Evolutionary conservation across 805 yeast genomes (phyloP).

Genomic region (Saccharomycopsis microspora): DNA sequence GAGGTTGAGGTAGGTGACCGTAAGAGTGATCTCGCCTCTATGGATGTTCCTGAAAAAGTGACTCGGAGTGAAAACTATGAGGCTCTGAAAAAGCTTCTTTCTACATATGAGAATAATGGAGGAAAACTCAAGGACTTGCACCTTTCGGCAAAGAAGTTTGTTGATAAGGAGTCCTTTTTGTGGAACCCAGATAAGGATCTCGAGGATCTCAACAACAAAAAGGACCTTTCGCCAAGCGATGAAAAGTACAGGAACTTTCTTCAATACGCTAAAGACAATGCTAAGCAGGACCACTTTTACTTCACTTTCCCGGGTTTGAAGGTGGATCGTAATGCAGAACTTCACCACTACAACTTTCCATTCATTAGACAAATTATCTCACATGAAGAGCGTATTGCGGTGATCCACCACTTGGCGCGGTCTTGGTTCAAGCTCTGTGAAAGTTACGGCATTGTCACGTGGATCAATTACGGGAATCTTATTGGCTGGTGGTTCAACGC

Average conservation of each 20-base stretch:
- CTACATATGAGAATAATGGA: slow-evolving; percentile 9
- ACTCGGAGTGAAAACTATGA: slow-evolving; percentile 10
- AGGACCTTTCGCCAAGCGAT: slow-evolving; percentile 18
- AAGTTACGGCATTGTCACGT: slow-evolving; percentile 34
- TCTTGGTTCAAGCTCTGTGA: slow-evolving; percentile 43
- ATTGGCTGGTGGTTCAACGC: slow-evolving; percentile 57
- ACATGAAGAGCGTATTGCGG: slow-evolving; percentile 22
- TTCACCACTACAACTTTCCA: slow-evolving; percentile 25
- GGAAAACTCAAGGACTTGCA: slow-evolving; percentile 9
- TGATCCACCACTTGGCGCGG: slow-evolving; percentile 36
- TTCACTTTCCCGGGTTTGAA: slow-evolving; percentile 21
- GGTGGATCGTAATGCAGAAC: slow-evolving; percentile 19
- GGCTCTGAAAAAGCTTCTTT: slow-evolving; percentile 1
- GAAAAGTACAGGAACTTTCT: slow-evolving; percentile 20
- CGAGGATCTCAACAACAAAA: background rate
- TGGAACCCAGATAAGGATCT: slow-evolving; percentile 14
- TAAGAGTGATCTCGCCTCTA: slow-evolving; percentile 12
- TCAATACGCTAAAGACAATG: slow-evolving; percentile 19
- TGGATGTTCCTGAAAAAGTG: background rate
- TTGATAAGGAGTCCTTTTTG: slow-evolving; percentile 6
- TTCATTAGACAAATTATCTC: slow-evolving; percentile 22
- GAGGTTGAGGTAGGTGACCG: slow-evolving; percentile 19
- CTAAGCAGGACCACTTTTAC: slow-evolving; percentile 19
- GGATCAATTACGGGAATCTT: slow-evolving; percentile 57
- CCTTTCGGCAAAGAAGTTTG: slow-evolving; percentile 3